Evolutionary conservation across 257 asterid species (phyloP).

Genomic region (Fraxinus cuspidata): DNA sequence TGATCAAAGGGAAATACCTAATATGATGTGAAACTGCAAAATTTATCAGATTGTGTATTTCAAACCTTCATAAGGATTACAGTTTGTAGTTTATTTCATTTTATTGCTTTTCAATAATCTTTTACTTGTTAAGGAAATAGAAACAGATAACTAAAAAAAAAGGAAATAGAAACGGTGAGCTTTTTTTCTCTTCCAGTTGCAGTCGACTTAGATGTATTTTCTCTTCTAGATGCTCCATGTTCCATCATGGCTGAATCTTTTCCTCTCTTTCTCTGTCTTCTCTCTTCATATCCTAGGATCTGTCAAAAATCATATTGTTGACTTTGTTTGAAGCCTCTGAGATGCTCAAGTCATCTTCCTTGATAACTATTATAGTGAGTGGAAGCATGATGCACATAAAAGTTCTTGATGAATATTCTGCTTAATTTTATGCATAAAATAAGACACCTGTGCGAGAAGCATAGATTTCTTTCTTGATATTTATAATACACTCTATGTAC

Average conservation of each 20-base stretch:
- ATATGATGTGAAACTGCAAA: not conserved
- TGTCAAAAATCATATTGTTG: not conserved
- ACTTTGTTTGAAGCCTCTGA: not conserved
- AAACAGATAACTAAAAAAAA: too few relatives aligned
- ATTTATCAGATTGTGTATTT: not conserved
- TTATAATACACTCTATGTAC: not conserved
- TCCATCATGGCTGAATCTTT: not conserved
- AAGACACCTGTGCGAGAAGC: not conserved
- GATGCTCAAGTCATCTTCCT: not conserved
- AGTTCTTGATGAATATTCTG: not conserved
- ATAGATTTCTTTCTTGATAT: not conserved
- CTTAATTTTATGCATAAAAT: not conserved
- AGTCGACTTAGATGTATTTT: not conserved
- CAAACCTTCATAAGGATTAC: not conserved
- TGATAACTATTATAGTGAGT: not conserved
- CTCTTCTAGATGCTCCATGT: not conserved
- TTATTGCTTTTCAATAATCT: not conserved
- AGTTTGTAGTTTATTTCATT: not conserved
- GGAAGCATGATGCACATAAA: not conserved
- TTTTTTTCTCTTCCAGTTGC: not conserved
- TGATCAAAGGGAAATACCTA: not conserved
- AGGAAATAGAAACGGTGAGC: not conserved
- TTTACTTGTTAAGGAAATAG: not conserved
- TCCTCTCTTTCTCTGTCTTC: not conserved
- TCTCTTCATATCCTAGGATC: not conserved